Evolutionary conservation across 306 rosid genomes (phyloP), one percentile per base, ranked within the genome.

Genomic region (Malus sieversii): DNA sequence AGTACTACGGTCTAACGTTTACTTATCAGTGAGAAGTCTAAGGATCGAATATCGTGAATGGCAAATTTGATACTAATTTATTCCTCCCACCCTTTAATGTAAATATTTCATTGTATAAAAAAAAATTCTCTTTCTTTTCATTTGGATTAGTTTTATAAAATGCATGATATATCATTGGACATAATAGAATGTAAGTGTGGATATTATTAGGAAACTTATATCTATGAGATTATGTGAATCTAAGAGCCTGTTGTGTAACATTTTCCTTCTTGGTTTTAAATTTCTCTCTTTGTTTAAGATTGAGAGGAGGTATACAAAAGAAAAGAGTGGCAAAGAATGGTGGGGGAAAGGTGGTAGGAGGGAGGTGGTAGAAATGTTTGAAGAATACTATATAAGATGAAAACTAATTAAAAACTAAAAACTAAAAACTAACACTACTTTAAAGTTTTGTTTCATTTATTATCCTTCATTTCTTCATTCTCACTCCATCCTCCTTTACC

Each of bases 21-120:
- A 48, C 55, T 48, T 48, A 6, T 15, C 1, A 48, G 8, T 14
- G 19, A 48, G 53, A 48, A 4, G 0, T 15, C 1, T 48, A 3
- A 48, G 0, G 19, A 14, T 48, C 0, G 1, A 48, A 48, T 48
- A 3, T 15, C 1, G 0, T 15, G 2, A 5, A 48, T 48, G 3
- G 3, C 0, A 5, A 48, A 18, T 48, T 15, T 48, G 8, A 48
- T 48, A 5, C 20, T 1, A 48, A 5, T 48, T 46, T 46, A 14
- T 46, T 48, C 6, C 8, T 40, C 18, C 3, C 53, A 14, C 53
- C 19, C 53, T 4, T 48, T 48, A 48, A 1, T 14, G 6, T 4
- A 48, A 48, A 48, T 48, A 14, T 48, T 48, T 48, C 53, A 0
- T 48, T 48, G 44, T 40, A 40, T 40, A 40, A 40, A 40, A 38